Conservation (phyloP, 352 stramenopile genomes). For the Phytophthora brassicae region DNA sequence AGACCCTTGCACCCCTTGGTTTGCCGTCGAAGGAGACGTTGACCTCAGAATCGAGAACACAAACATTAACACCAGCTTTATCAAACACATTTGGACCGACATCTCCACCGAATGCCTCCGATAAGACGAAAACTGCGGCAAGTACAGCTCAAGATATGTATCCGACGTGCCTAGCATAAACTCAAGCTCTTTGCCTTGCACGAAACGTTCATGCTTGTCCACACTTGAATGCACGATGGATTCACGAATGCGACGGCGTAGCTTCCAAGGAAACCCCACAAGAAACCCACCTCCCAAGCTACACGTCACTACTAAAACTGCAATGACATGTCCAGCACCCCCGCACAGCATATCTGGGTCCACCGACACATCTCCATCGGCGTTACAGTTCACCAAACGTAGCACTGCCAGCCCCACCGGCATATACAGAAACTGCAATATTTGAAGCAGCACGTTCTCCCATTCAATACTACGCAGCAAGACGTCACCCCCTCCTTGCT, state of each 20-base stretch:
- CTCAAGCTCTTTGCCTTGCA: conserved; percentile 55
- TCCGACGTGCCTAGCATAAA: conserved; percentile 59
- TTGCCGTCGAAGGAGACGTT: conserved; percentile 32
- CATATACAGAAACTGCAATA: conserved; percentile 56
- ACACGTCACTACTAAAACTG: conserved; percentile 37
- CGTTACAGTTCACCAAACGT: conserved; percentile 60
- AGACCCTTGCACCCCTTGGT: conserved; percentile 49
- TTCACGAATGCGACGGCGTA: conserved; percentile 36
- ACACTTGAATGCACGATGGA: conserved; percentile 32
- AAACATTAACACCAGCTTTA: conserved; percentile 56
- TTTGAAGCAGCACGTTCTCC: conserved; percentile 52
- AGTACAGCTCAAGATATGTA: conserved; percentile 57
- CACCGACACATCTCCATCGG: conserved; percentile 38
- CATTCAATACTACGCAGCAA: conserved; percentile 28
- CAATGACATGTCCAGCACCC: conserved; percentile 25
- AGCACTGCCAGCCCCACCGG: conserved; percentile 63
- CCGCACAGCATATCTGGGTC: conserved; percentile 50
- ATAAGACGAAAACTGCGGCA: conserved; percentile 57
- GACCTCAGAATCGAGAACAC: conserved; percentile 59
- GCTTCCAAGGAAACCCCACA: conserved; percentile 39
- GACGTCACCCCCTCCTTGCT: conserved; percentile 27
- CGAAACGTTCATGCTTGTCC: conserved; percentile 49
- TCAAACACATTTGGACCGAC: conserved; percentile 40
- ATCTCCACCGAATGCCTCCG: conserved; percentile 28
- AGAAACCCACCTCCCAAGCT: conserved; percentile 48